Evolutionary conservation across 1,284 basidiomycete genomes (phyloP).

Genomic region (Marasmius sp.): DNA sequence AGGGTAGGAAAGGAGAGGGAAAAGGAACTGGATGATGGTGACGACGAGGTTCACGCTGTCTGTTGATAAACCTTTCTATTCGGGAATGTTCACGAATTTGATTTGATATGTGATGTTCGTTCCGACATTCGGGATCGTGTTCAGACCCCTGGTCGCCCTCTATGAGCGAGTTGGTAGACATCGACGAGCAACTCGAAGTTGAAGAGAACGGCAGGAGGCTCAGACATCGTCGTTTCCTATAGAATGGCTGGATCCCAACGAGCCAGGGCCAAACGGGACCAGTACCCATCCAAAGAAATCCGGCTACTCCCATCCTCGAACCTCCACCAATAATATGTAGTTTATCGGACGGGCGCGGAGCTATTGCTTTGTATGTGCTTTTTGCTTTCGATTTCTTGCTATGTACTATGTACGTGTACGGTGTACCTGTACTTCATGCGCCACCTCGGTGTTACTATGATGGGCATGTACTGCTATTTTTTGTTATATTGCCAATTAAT

Average conservation of each 20-base stretch:
- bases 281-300: background rate
- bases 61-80: no score
- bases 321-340: conserved; percentile 14
- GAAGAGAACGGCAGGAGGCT: background rate
- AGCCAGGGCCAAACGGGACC: background rate
- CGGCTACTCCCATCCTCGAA: background rate
- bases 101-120: background rate
- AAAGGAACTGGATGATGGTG: background rate
- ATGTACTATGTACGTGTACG: no score
- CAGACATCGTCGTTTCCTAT: background rate
- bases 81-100: background rate
- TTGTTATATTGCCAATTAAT: no score
- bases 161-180: background rate
- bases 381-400: no score
- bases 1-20: background rate
- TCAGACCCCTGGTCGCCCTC: conserved; percentile 7
- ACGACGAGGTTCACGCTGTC: background rate
- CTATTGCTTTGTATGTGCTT: no score
- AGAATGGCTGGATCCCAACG: background rate
- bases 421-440: no score
- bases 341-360: background rate
- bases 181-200: background rate
- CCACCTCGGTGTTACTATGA: no score
- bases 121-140: background rate
- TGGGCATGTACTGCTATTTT: no score